These are phyloP conservation scores for Backusella morwellensis DNA, from an alignment of 192 early-diverging fungal genomes.

Conservation along the genomic window DNA sequence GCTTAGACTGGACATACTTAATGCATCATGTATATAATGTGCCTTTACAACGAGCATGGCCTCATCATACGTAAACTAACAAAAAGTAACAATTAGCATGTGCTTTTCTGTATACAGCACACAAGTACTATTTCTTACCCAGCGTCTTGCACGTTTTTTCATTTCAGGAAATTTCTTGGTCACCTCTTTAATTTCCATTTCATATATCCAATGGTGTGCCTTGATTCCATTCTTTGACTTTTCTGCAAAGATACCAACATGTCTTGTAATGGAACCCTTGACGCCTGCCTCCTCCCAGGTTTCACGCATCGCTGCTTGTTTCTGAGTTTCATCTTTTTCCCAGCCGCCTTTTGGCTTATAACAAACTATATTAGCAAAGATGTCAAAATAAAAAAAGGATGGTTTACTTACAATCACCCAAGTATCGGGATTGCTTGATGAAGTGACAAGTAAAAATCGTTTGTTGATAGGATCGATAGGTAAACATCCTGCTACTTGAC, in stretches of 20 bases:
- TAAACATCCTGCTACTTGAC: conserved; percentile 53
- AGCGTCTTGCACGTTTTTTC: conserved; percentile 31
- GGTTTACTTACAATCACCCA: conserved; percentile 48
- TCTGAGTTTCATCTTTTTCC: conserved; percentile 59
- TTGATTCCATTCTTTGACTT: conserved; percentile 35
- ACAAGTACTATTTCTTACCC: conserved; percentile 14
- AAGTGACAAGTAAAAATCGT: conserved; percentile 49
- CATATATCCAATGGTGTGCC: conserved; percentile 47
- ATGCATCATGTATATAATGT: conserved; percentile 19
- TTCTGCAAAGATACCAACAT: conserved; percentile 50
- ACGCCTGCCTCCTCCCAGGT: conserved; percentile 67
- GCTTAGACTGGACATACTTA: conserved; percentile 24
- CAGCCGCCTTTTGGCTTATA: conserved; percentile 59
- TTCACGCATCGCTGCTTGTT: conserved; percentile 55
- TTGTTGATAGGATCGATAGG: conserved; percentile 46
- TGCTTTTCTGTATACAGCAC: neutral
- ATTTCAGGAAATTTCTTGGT: conserved; percentile 54
- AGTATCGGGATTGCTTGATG: conserved; percentile 40
- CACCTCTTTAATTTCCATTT: conserved; percentile 54
- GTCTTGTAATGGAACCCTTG: conserved; percentile 46
- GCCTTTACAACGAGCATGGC: conserved; percentile 11
- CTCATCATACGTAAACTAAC: conserved; percentile 31
- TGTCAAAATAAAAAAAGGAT: no score
- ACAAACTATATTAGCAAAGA: conserved; percentile 21
- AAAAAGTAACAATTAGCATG: neutral